Conservation (phyloP, 2,329 filamentous ascomycete genomes). For the Apiospora saccharicola region DNA sequence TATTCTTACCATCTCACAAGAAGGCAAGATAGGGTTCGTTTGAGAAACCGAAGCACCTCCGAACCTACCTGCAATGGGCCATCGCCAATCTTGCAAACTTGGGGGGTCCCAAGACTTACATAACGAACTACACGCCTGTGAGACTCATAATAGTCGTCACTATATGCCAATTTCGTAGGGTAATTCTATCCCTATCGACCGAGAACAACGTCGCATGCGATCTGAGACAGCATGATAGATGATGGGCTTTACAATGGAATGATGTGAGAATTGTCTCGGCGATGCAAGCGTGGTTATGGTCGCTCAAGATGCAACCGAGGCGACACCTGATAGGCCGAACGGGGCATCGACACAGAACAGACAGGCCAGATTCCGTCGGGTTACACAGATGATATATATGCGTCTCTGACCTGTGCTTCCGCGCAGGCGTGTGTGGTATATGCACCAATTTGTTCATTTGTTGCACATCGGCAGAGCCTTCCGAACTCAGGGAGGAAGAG, state of each 20-base stretch:
- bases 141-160: background rate
- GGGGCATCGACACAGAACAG: background rate
- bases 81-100: background rate
- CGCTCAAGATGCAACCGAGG: background rate
- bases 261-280: background rate
- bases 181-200: background rate
- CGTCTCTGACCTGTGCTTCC: background rate
- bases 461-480: background rate
- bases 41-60: background rate
- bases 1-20: background rate
- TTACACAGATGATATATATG: background rate
- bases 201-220: background rate
- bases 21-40: background rate
- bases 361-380: background rate
- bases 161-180: background rate
- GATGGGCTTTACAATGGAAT: background rate
- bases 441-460: background rate
- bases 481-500: background rate
- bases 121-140: background rate
- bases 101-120: background rate
- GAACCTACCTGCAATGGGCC: background rate
- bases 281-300: background rate
- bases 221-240: conserved; percentile 4
- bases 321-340: background rate
- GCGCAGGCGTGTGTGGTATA: background rate